Conservation (phyloP, 805 yeast species). For the Kodamaea sagamina region DNA sequence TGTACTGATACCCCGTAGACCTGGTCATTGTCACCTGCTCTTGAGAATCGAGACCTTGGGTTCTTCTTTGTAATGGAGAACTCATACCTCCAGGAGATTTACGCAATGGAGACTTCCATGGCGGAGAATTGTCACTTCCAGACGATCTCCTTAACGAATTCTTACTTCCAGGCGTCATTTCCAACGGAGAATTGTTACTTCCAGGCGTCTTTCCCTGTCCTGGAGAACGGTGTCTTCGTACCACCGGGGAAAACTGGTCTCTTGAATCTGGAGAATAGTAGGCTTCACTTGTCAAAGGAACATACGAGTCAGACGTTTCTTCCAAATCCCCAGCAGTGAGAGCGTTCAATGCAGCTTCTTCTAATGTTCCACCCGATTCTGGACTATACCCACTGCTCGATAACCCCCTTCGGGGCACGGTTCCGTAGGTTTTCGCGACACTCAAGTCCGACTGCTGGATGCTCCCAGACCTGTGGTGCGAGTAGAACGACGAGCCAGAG, state of each 20-base stretch:
- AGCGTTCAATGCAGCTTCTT: slow-evolving; percentile 3
- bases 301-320: background rate
- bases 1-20: slow-evolving; percentile 10
- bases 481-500: slow-evolving; percentile 3
- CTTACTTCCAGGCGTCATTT: too few species aligned
- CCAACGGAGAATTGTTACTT: background rate
- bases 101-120: too few species aligned
- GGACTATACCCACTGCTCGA: background rate
- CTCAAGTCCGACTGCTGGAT: slow-evolving; percentile 16
- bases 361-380: background rate
- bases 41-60: too few species aligned
- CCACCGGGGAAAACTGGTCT: too few species aligned
- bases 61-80: too few species aligned
- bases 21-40: slow-evolving; percentile 8
- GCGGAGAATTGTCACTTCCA: too few species aligned
- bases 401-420: slow-evolving; percentile 10
- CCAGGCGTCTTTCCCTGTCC: too few species aligned
- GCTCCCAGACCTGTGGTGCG: slow-evolving; percentile 9
- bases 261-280: too few species aligned
- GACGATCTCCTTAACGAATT: too few species aligned
- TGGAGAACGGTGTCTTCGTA: too few species aligned
- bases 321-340: background rate
- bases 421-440: slow-evolving; percentile 20
- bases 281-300: slow-evolving; percentile 1
- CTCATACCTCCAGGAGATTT: too few species aligned